These are phyloP conservation scores for Debaryomyces sp. DNA, from an alignment of 1,139 yeast genomes.

Conservation along the genomic window DNA sequence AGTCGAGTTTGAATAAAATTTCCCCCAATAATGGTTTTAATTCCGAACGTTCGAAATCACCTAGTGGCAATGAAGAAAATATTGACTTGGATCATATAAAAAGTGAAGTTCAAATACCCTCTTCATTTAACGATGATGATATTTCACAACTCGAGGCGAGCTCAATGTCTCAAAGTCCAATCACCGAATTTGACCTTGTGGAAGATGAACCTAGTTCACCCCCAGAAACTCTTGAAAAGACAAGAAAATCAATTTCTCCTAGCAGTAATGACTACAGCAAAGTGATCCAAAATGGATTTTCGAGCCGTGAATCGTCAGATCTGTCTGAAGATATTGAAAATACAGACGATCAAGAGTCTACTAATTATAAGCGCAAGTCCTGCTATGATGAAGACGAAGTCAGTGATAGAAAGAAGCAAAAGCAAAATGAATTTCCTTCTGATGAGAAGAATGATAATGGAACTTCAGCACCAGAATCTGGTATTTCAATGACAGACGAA, in stretches of 20 bases:
- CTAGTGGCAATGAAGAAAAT: background rate
- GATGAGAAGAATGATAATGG: background rate
- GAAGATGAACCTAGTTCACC: background rate
- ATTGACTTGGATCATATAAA: background rate
- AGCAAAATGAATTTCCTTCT: background rate
- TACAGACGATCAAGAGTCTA: background rate
- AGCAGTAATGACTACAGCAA: conserved; percentile 3
- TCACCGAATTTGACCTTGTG: background rate
- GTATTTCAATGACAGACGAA: background rate
- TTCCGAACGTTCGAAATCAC: background rate
- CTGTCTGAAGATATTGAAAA: background rate
- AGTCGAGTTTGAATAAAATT: background rate
- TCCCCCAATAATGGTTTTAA: background rate
- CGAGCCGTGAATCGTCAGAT: background rate
- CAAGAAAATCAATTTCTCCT: background rate
- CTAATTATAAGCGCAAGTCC: background rate
- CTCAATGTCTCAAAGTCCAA: conserved; percentile 6
- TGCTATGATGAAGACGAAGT: background rate
- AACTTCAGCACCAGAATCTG: background rate
- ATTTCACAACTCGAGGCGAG: conserved; percentile 12
- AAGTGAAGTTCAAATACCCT: conserved; percentile 1
- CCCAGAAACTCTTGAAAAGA: background rate
- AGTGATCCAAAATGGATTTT: conserved; percentile 7
- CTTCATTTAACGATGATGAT: conserved; percentile 9
- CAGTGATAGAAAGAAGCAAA: background rate